Percentiles rank a stretch among this genome's conserved stretches.
These are phyloP conservation scores for Phytophthora hibernalis DNA, from an alignment of 352 stramenopile species.

Conservation along the genomic window DNA sequence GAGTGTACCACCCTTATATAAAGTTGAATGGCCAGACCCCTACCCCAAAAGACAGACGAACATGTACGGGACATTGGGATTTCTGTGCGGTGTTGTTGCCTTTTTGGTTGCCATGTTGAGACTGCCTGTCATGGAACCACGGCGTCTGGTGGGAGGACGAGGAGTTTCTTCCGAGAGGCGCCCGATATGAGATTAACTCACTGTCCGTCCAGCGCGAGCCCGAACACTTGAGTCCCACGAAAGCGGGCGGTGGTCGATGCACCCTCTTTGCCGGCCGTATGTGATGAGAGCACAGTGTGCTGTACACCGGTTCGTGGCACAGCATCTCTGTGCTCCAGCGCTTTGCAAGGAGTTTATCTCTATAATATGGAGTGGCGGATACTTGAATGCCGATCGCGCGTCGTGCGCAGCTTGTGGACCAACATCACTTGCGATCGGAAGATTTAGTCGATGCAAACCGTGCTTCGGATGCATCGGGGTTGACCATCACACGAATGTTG, in stretches of 20 bases:
- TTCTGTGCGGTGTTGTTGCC: conserved; percentile 27
- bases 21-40: conserved; percentile 3
- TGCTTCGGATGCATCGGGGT: conserved; percentile 18
- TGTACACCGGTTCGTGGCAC: conserved; percentile 32
- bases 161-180: conserved; percentile 8
- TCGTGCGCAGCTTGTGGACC: conserved; percentile 29
- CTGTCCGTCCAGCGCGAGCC: conserved; percentile 15
- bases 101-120: conserved; percentile 24
- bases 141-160: conserved; percentile 21
- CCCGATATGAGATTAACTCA: conserved; percentile 25
- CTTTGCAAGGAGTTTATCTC: conserved; percentile 23
- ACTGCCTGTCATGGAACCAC: conserved; percentile 13
- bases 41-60: conserved; percentile 39
- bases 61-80: conserved; percentile 16
- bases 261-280: conserved; percentile 28
- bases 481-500: conserved; percentile 20
- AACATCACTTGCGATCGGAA: conserved; percentile 5
- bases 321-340: conserved; percentile 15
- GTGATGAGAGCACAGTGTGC: conserved; percentile 28
- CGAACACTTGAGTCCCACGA: conserved; percentile 17
- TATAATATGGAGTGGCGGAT: conserved; percentile 30
- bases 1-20: conserved; percentile 2
- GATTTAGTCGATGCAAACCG: conserved; percentile 1
- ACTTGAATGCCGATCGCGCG: conserved; percentile 17
- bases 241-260: conserved; percentile 5